Percentiles rank a stretch among this genome's conserved stretches.
These are phyloP conservation scores for Caryopteris hybrid DNA, from an alignment of 305 asterid genomes.

Conservation along the genomic window DNA sequence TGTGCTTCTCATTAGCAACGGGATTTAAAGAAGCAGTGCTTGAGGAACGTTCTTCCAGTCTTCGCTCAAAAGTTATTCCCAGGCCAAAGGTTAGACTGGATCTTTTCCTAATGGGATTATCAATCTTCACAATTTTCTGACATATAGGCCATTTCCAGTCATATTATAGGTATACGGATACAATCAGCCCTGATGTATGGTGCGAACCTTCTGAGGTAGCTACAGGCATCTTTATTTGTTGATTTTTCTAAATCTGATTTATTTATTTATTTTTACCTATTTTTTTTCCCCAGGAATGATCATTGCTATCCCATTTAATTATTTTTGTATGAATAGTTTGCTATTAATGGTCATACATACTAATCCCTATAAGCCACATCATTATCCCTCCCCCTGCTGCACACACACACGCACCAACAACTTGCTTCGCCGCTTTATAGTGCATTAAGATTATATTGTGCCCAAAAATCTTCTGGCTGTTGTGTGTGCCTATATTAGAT, in stretches of 20 bases:
- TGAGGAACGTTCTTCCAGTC: constrained; percentile 76
- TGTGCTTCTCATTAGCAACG: constrained; percentile 55
- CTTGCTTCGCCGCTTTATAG: no score
- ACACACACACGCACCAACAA: no score
- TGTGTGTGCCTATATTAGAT: neutral
- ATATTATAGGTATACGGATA: constrained; percentile 73
- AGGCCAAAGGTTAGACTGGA: constrained; percentile 73
- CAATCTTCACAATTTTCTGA: constrained; percentile 13
- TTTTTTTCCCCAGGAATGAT: no score
- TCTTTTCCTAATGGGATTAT: neutral
- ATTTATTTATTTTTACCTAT: neutral
- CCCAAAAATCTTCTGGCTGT: no score
- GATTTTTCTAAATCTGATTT: neutral
- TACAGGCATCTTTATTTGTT: constrained; percentile 4
- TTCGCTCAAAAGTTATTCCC: constrained; percentile 72
- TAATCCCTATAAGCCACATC: no score
- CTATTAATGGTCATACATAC: no score
- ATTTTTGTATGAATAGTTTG: no score
- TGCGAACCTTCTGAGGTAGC: constrained; percentile 91
- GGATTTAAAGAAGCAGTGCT: no score
- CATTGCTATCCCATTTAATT: no score
- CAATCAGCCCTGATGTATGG: constrained; percentile 89
- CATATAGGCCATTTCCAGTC: constrained; percentile 65
- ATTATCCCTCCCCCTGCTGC: no score
- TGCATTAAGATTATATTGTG: no score